Evolutionary conservation across 169 alveolate species (phyloP).

Genomic region (Eimeria praecox): DNA sequence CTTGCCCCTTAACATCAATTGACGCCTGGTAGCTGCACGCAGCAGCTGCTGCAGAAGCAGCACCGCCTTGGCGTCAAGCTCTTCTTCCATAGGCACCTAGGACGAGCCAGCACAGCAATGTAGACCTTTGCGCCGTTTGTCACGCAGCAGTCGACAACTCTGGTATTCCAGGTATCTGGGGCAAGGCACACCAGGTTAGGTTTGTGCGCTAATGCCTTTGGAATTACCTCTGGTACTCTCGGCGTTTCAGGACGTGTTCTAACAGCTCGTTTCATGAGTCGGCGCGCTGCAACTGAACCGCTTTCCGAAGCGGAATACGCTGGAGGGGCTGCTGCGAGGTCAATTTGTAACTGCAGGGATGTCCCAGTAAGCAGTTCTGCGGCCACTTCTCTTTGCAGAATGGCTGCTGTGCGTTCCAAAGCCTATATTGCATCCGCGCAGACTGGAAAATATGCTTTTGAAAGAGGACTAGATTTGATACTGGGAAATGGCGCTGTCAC

Average conservation of each 20-base stretch:
- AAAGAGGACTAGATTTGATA: background rate
- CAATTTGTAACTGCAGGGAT: conserved; percentile 48
- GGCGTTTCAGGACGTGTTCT: conserved; percentile 81
- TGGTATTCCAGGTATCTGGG: too few relatives aligned
- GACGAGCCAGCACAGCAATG: background rate
- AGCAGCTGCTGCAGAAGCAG: conserved; percentile 93
- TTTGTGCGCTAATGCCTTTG: background rate
- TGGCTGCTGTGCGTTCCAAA: conserved; percentile 28
- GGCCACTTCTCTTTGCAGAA: conserved; percentile 63
- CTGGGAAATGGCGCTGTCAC: background rate
- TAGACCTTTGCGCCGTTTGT: background rate
- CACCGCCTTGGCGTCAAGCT: conserved; percentile 88
- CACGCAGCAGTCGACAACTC: background rate
- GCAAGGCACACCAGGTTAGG: too few relatives aligned
- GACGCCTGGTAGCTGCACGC: conserved; percentile 95
- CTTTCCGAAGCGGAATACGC: conserved; percentile 56
- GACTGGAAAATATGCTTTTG: background rate
- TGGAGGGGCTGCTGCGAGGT: conserved; percentile 52
- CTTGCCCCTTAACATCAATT: conserved; percentile 95
- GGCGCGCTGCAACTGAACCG: conserved; percentile 57
- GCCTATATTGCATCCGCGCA: background rate
- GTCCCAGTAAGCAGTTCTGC: conserved; percentile 45
- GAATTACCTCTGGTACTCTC: conserved; percentile 31
- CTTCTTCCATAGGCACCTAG: conserved; percentile 84
- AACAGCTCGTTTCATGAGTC: background rate